Evolutionary conservation across 208 protist species (phyloP).

Genomic region (Lotmaria passim): DNA sequence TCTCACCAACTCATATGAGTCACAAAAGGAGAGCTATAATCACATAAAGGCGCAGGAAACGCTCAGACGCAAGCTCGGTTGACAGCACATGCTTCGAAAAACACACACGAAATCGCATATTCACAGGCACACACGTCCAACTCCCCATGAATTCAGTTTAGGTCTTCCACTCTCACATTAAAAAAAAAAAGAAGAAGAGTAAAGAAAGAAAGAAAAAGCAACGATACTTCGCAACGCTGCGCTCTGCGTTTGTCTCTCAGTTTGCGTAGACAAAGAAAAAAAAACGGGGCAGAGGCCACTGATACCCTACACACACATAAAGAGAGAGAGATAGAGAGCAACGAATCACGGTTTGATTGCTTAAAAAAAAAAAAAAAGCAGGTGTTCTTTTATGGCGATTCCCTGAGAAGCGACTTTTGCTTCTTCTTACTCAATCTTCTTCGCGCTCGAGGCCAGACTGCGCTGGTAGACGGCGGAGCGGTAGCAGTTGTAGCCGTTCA

Average conservation of each 20-base stretch:
- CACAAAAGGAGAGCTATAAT: too few species aligned
- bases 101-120: too few species aligned
- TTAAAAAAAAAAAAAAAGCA: neutral
- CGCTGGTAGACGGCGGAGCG: constrained; percentile 60
- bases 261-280: neutral
- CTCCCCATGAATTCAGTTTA: too few species aligned
- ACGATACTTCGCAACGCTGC: neutral
- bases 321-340: too few species aligned
- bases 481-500: constrained; percentile 90
- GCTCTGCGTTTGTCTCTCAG: neutral
- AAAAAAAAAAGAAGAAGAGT: neutral
- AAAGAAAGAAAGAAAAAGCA: too few species aligned
- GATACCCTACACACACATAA: neutral
- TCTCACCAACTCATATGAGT: too few species aligned
- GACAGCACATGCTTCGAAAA: too few species aligned
- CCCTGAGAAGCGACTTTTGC: neutral
- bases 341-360: too few species aligned
- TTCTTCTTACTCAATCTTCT: constrained; percentile 26
- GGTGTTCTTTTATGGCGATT: neutral
- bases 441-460: constrained; percentile 17
- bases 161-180: too few species aligned
- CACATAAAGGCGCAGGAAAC: too few species aligned
- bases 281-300: neutral
- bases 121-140: too few species aligned
- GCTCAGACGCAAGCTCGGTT: too few species aligned